Evolutionary conservation across 116 monocot species (phyloP).

Genomic region (Trichopus zeylanicus): DNA sequence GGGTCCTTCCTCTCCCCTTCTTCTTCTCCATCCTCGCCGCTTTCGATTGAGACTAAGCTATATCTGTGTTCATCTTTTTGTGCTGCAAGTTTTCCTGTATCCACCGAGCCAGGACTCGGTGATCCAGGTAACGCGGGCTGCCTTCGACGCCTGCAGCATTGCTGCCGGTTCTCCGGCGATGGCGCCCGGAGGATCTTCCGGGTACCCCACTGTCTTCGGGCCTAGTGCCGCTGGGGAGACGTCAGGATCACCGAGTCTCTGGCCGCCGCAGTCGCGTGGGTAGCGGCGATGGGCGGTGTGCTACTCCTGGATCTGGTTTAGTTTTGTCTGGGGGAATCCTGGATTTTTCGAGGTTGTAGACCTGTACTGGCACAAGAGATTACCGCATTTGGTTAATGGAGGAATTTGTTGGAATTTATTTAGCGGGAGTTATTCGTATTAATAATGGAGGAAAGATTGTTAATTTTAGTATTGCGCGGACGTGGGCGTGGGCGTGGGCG

Average conservation of each 20-base stretch:
- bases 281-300: background rate
- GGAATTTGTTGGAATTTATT: too few species aligned
- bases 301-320: background rate
- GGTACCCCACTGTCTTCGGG: slow-evolving; percentile 41
- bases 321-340: too few species aligned
- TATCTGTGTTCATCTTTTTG: background rate
- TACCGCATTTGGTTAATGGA: too few species aligned
- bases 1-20: slow-evolving; percentile 11
- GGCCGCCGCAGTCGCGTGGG: background rate
- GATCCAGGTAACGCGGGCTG: slow-evolving; percentile 61
- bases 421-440: too few species aligned
- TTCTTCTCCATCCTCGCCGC: background rate
- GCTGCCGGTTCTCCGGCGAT: slow-evolving; percentile 16
- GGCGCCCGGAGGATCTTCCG: slow-evolving; percentile 12
- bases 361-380: too few species aligned
- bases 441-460: too few species aligned
- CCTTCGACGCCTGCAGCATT: slow-evolving; percentile 47
- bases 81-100: slow-evolving; percentile 68
- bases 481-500: too few species aligned
- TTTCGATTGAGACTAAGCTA: background rate
- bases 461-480: too few species aligned
- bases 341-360: too few species aligned
- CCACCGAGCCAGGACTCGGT: slow-evolving; percentile 96
- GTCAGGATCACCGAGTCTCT: background rate
- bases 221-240: slow-evolving; percentile 20